Percentiles rank a stretch among this genome's conserved stretches.
These are phyloP conservation scores for Fusarium fujikuroi DNA, from an alignment of 2,329 filamentous ascomycete genomes.

Conservation along the genomic window DNA sequence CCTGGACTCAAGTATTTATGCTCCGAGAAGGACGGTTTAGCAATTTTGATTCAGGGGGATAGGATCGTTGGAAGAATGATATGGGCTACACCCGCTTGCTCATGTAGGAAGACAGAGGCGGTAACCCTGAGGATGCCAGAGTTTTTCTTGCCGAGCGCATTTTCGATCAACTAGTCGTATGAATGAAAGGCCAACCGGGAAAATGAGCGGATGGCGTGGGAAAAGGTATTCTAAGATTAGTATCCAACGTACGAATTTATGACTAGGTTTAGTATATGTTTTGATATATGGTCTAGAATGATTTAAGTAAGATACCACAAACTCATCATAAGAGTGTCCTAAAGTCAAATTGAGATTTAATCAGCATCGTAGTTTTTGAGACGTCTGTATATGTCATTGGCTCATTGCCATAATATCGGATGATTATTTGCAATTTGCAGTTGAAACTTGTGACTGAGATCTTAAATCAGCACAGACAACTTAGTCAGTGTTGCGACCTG, in stretches of 20 bases:
- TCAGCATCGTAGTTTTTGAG: too few relatives aligned
- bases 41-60: background rate
- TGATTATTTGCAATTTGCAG: too few relatives aligned
- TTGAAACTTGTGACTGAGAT: too few relatives aligned
- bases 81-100: background rate
- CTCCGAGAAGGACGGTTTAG: background rate
- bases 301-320: too few relatives aligned
- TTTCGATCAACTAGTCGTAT: background rate
- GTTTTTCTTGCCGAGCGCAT: background rate
- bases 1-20: background rate
- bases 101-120: background rate
- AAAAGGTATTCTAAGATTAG: too few relatives aligned
- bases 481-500: too few relatives aligned
- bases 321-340: background rate
- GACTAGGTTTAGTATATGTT: background rate
- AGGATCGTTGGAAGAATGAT: background rate
- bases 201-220: background rate
- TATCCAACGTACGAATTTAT: accelerated
- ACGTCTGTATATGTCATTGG: too few relatives aligned
- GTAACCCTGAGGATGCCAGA: background rate
- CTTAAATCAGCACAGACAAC: too few relatives aligned
- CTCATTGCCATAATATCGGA: too few relatives aligned
- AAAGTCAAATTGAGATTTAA: too few relatives aligned
- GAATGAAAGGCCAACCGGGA: background rate
- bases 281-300: background rate